Evolutionary conservation across 805 yeast genomes (phyloP).

Genomic region (Candida xyloterini): DNA sequence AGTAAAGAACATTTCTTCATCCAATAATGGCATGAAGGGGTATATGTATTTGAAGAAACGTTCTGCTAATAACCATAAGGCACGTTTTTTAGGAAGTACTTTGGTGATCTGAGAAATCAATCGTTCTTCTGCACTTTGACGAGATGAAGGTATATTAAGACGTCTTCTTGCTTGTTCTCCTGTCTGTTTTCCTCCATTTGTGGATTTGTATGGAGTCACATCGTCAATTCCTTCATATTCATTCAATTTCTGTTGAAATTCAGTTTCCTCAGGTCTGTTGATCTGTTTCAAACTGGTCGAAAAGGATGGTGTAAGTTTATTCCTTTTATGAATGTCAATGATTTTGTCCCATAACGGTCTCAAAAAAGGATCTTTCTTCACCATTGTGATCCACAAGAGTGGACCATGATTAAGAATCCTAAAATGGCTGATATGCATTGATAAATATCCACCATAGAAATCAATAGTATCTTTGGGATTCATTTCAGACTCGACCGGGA

Average conservation of each 20-base stretch:
- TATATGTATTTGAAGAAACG: conserved; percentile 44
- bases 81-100: conserved; percentile 42
- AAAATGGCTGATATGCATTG: conserved; percentile 40
- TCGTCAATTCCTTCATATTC: conserved; percentile 41
- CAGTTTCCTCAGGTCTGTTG: conserved; percentile 13
- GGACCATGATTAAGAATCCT: conserved; percentile 51
- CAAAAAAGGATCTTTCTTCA: conserved; percentile 45
- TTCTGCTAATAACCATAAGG: conserved; percentile 43
- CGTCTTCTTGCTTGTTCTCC: conserved; percentile 10
- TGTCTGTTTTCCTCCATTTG: neutral
- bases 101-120: conserved; percentile 32
- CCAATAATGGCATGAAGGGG: conserved; percentile 48
- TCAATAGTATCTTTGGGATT: conserved; percentile 37
- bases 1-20: conserved; percentile 33
- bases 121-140: neutral
- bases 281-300: neutral
- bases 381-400: conserved; percentile 45
- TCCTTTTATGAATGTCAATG: conserved; percentile 20
- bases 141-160: too few species aligned
- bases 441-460: conserved; percentile 40
- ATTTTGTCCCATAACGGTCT: conserved; percentile 35
- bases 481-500: conserved; percentile 15
- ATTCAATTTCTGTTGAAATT: conserved; percentile 31
- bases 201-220: conserved; percentile 29
- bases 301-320: conserved; percentile 10